Evolutionary conservation across 1,139 yeast species (phyloP).

Genomic region (Kodamaea alishanica): DNA sequence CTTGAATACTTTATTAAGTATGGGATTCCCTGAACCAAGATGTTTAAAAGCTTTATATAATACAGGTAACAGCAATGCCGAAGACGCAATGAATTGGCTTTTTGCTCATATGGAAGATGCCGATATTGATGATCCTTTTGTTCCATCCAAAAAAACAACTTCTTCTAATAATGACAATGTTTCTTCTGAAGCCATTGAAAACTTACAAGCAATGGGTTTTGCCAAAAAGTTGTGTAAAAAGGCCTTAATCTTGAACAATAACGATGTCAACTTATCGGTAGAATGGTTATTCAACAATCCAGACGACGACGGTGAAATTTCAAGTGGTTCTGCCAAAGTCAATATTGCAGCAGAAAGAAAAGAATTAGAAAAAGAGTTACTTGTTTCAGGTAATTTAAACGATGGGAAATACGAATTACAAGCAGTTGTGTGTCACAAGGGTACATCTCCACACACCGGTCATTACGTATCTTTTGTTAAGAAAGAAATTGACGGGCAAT

Average conservation of each 20-base stretch:
- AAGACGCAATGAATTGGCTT: constrained; percentile 88
- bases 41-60: constrained; percentile 63
- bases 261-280: constrained; percentile 70
- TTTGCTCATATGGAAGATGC: constrained; percentile 85
- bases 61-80: constrained; percentile 68
- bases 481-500: constrained; percentile 32
- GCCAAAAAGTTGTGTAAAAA: constrained; percentile 56
- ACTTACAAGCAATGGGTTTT: constrained; percentile 78
- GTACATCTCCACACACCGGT: constrained; percentile 91
- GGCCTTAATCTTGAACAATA: constrained; percentile 58
- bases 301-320: constrained; percentile 54
- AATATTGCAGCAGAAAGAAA: constrained; percentile 19
- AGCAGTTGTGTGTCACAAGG: constrained; percentile 89
- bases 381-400: constrained; percentile 2
- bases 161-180: not conserved
- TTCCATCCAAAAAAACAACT: not conserved
- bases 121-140: constrained; percentile 65
- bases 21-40: constrained; percentile 85
- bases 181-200: constrained; percentile 42
- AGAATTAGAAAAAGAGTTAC: constrained; percentile 14
- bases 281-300: constrained; percentile 87
- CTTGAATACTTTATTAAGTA: constrained; percentile 53
- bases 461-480: constrained; percentile 87
- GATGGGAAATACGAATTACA: constrained; percentile 48
- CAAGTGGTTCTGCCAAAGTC: constrained; percentile 10